phyloP scores from a whole-genome alignment of 257 asterid species.

The Solanum tacnaense region DNA sequence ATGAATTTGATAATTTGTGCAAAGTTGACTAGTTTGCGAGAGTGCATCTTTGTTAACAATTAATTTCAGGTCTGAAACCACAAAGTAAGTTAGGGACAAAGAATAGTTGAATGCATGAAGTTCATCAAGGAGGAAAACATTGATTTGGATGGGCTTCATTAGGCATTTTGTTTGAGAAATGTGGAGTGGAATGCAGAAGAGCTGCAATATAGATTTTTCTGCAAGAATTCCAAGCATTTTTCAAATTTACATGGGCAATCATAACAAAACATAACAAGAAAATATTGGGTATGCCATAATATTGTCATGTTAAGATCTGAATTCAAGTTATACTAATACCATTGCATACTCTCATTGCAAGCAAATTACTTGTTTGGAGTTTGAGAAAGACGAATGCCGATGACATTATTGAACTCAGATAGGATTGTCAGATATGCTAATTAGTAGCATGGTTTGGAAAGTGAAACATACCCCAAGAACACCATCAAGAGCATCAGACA shows the following conservation, averaged over 20 bases:
- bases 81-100: not conserved
- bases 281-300: not conserved
- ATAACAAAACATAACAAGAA: not conserved
- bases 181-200: not conserved
- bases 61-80: not conserved
- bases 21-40: not conserved
- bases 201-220: not conserved
- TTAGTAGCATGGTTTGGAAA: not conserved
- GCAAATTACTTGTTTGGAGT: not conserved
- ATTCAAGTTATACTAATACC: not conserved
- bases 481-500: slow-evolving; percentile 34
- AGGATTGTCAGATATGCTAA: not conserved
- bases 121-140: not conserved
- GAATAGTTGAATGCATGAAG: not conserved
- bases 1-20: not conserved
- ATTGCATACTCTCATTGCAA: not conserved
- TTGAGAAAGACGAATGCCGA: not conserved
- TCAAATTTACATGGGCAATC: not conserved
- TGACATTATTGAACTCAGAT: not conserved
- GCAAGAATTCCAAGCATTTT: not conserved
- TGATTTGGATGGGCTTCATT: not conserved
- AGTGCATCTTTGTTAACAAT: not conserved
- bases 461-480: slow-evolving; percentile 17
- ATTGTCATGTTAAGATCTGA: not conserved
- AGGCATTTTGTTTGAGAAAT: not conserved